Evolutionary conservation across 257 asterid species (phyloP).

Genomic region (Fraxinus anomala): DNA sequence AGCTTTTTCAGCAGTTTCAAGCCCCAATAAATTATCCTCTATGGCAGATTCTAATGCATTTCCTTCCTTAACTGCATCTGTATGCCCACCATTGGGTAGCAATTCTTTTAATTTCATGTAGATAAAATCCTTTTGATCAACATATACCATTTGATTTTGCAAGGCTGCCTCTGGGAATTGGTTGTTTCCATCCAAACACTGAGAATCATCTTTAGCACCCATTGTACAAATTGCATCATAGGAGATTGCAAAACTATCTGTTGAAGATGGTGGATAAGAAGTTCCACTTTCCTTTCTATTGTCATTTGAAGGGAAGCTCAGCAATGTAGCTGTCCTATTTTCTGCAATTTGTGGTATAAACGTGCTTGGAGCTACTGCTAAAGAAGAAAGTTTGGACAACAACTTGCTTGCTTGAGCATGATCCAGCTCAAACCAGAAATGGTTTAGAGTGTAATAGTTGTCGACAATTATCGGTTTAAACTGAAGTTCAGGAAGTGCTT

Average conservation of each 20-base stretch:
- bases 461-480: slow-evolving; percentile 74
- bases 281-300: slow-evolving; percentile 40
- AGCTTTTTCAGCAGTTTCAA: slow-evolving; percentile 38
- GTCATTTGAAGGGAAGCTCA: slow-evolving; percentile 30
- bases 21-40: slow-evolving; percentile 35
- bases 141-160: slow-evolving; percentile 30
- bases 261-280: slow-evolving; percentile 30
- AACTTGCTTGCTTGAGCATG: slow-evolving; percentile 71
- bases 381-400: slow-evolving; percentile 53
- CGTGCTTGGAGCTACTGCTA: slow-evolving; percentile 46
- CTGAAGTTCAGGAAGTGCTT: slow-evolving; percentile 56
- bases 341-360: slow-evolving; percentile 32
- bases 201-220: slow-evolving; percentile 34
- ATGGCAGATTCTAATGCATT: slow-evolving; percentile 34
- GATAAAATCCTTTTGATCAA: slow-evolving; percentile 48
- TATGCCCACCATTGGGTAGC: slow-evolving; percentile 27
- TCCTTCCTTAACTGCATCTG: slow-evolving; percentile 32
- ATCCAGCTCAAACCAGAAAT: slow-evolving; percentile 89
- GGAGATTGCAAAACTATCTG: slow-evolving; percentile 34
- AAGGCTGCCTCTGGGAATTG: slow-evolving; percentile 32
- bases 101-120: slow-evolving; percentile 60
- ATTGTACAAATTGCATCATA: slow-evolving; percentile 39
- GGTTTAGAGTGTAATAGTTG: slow-evolving; percentile 58
- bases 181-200: slow-evolving; percentile 34
- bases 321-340: slow-evolving; percentile 20